Evolutionary conservation across 352 stramenopile species (phyloP), one percentile per base, ranked within the genome.

Genomic region (Phytophthora uliginosa): DNA sequence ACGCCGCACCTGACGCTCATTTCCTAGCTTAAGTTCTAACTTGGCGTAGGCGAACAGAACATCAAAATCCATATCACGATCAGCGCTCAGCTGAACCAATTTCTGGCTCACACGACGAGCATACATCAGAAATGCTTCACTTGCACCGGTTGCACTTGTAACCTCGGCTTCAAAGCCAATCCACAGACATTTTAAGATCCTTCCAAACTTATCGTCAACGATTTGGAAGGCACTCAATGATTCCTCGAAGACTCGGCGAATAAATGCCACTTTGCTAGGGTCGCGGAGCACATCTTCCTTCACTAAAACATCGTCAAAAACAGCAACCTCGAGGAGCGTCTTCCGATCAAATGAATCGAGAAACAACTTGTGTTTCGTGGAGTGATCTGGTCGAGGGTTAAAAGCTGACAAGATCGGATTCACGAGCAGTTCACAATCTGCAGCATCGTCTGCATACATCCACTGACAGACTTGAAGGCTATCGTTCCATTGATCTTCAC

Each of bases 11-110:
- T 90, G 81, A 8, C 77, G 79, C 1, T 68, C 45, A 42, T 92
- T 89, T 17, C 77, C 69, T 17, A 88, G n/a, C 10, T 59, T 63
- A 22, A 79, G 64, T 53, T 95, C 88, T 17, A 92, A 34, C 28
- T 83, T 74, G 7, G 86, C 83, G 53, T 95, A 93, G 12, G 81
- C 73, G 53, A 73, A 77, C 60, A 92, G 66, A 51, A 83, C 69
- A 26, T 58, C 33, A 56, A 79, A 69, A 53, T 81, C 68, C 24
- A 52, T 62, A 50, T 62, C 53, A 40, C 22, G 28, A 50, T 57
- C 52, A 2, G 17, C n/a, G 15, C 28, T 59, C 13, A 63, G 70
- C 34, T 64, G 57, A 38, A 61, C 72, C 38, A 90, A 60, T 4
- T 47, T 34, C 36, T 89, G 83, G 57, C 81, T 83, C 18, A 90